phyloP scores from a whole-genome alignment of 75 land plant species.

The Gnetum montanum region DNA sequence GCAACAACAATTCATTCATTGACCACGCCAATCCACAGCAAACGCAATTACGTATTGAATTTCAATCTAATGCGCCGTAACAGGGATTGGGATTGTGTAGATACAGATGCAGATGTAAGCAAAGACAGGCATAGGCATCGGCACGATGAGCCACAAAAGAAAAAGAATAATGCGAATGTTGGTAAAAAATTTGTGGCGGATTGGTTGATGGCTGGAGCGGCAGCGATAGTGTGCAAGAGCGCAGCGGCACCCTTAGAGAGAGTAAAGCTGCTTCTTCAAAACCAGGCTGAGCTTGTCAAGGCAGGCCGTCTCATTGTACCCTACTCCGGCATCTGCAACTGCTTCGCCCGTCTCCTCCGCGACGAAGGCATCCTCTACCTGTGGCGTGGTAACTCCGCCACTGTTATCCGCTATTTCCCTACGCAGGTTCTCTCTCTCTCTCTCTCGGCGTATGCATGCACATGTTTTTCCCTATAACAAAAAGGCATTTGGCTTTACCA shows the following conservation, averaged over 20 bases:
- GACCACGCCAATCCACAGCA: too few species aligned
- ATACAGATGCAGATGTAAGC: background rate
- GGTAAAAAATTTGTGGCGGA: slow-evolving; percentile 36
- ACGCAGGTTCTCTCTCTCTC: slow-evolving; percentile 50
- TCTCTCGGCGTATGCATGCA: too few species aligned
- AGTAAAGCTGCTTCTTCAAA: slow-evolving; percentile 77
- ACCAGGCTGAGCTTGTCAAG: slow-evolving; percentile 68
- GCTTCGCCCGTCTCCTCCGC: slow-evolving; percentile 44
- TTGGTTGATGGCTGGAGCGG: slow-evolving; percentile 65
- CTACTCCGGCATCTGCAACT: slow-evolving; percentile 50
- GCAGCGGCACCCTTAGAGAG: slow-evolving; percentile 80
- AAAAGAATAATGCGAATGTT: background rate
- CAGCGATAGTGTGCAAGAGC: slow-evolving; percentile 57
- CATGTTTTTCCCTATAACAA: too few species aligned
- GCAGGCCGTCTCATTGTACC: slow-evolving; percentile 40
- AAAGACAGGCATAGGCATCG: background rate
- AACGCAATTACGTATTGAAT: background rate
- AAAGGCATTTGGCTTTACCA: too few species aligned
- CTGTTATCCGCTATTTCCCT: slow-evolving; percentile 76
- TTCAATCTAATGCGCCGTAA: background rate
- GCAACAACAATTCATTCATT: too few species aligned
- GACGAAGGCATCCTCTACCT: slow-evolving; percentile 64
- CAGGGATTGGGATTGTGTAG: background rate
- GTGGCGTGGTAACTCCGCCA: slow-evolving; percentile 84
- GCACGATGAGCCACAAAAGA: background rate